Percentiles rank a stretch among this genome's conserved stretches.
Conservation (phyloP, 768 basidiomycete genomes). For the Russula ochroleuca region DNA sequence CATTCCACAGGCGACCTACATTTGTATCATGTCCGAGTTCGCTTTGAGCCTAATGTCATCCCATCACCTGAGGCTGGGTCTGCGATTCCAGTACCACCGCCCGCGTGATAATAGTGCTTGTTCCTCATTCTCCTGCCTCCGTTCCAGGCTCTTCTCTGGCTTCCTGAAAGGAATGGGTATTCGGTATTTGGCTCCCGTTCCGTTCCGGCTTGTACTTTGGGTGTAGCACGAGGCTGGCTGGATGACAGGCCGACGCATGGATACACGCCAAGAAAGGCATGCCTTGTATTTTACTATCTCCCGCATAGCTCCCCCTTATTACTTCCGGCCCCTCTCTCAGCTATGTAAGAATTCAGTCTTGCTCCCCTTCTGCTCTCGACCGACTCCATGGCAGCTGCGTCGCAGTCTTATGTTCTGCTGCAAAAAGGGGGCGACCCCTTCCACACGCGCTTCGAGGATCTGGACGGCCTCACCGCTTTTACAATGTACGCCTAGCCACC, state of each 20-base stretch:
- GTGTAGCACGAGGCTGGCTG: not conserved
- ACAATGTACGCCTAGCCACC: slow-evolving; percentile 49
- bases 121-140: not conserved
- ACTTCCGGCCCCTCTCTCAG: not conserved
- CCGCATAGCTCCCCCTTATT: slow-evolving; percentile 8
- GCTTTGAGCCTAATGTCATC: not conserved
- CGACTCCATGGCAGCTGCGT: slow-evolving; percentile 33
- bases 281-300: slow-evolving; percentile 24
- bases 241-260: slow-evolving; percentile 1
- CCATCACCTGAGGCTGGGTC: not conserved
- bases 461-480: slow-evolving; percentile 60
- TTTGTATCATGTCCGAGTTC: not conserved
- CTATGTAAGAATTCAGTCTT: not conserved
- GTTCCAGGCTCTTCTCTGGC: not conserved
- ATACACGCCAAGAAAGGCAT: slow-evolving; percentile 22
- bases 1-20: not conserved
- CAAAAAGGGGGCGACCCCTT: slow-evolving; percentile 66
- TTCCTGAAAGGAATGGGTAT: not conserved
- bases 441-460: slow-evolving; percentile 56
- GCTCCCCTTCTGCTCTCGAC: slow-evolving; percentile 11
- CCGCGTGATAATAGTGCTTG: not conserved
- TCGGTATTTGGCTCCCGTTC: not conserved
- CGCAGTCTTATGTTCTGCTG: slow-evolving; percentile 46
- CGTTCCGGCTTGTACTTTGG: not conserved
- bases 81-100: not conserved